Base-by-base conservation (phyloP, 2,329 filamentous ascomycete species). In the Chrysoporthe austroafricana region DNA sequence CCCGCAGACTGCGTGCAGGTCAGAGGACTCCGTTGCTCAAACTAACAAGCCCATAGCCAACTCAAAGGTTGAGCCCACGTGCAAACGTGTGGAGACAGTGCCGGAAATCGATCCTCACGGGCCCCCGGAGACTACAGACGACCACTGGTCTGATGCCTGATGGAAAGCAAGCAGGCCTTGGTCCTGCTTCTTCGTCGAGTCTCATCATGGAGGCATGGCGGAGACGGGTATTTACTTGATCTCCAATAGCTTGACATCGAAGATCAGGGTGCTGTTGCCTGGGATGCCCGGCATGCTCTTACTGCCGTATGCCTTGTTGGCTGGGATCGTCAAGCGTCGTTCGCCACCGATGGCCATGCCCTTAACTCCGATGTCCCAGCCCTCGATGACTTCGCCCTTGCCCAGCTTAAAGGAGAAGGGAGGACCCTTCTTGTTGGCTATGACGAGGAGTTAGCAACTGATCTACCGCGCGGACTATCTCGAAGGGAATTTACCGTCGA, bases 391-490 rank as follows among this genome's bases (percentile, higher is more conserved):
- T 81, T 98, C 93, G 70, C 94, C 94, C 78, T 90, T 89, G 74
- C 96, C 96, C 70, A 96, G 89, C 86, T 95, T 97, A 89, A 98
- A 98, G 73, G 87, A 87, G 84, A 99, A 99, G 68, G 96, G 95
- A 85, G 97, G 94, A 76, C 96, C 96, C 85, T 96, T 97, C 88
- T 98, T 99, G 88, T 99, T 98, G 81, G 94, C 93, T 94, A 75
- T 56, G 14, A 32, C 34, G 72, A 4, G 32, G 76, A 74, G 74
- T 71, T 58, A 70, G 64, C 58, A 11, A 39, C 32, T 57, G 44
- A 2, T 13, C 5, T 16, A 44, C 7, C 3, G n/a, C 56, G 50
- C 1, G 54, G 32, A 2, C 43, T 64, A 26, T 52, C 13, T 1
- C 65, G 50, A 56, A 67, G 32, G 26, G 21, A 52, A 87, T 90